These are phyloP conservation scores for Hypoxylon sp. DNA, from an alignment of 2,329 filamentous ascomycete species.

Conservation along the genomic window DNA sequence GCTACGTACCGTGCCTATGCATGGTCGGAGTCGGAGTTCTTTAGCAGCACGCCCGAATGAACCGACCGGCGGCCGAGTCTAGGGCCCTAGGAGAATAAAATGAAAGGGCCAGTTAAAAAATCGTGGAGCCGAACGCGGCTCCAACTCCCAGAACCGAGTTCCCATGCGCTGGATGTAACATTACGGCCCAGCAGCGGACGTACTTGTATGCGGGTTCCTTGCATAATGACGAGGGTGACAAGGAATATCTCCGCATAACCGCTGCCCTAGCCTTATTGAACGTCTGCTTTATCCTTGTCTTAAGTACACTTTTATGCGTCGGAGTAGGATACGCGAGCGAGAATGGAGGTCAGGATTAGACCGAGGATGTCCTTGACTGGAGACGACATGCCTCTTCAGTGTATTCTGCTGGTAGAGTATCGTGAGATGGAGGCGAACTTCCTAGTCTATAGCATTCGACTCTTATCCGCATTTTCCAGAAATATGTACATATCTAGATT, in stretches of 20 bases:
- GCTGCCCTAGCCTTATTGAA: too few relatives aligned
- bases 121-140: conserved; percentile 26
- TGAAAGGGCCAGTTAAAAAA: conserved; percentile 17
- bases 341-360: conserved; percentile 14
- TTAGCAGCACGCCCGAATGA: background rate
- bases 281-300: too few relatives aligned
- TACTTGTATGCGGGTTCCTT: conserved; percentile 3
- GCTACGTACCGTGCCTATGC: conserved; percentile 12
- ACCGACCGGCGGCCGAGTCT: conserved; percentile 9
- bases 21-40: conserved; percentile 5
- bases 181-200: conserved; percentile 8
- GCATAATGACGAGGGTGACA: conserved; percentile 20
- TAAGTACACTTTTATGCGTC: too few relatives aligned
- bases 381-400: conserved; percentile 30
- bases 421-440: conserved; percentile 3
- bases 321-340: conserved; percentile 18
- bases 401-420: conserved; percentile 30
- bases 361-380: conserved; percentile 22
- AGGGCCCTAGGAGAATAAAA: too few relatives aligned
- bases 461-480: too few relatives aligned
- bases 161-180: conserved; percentile 4
- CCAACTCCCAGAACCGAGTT: conserved; percentile 21
- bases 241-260: conserved; percentile 22
- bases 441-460: too few relatives aligned
- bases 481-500: too few relatives aligned